phyloP scores from a whole-genome alignment of 257 asterid species.

The Fraxinus americana region DNA sequence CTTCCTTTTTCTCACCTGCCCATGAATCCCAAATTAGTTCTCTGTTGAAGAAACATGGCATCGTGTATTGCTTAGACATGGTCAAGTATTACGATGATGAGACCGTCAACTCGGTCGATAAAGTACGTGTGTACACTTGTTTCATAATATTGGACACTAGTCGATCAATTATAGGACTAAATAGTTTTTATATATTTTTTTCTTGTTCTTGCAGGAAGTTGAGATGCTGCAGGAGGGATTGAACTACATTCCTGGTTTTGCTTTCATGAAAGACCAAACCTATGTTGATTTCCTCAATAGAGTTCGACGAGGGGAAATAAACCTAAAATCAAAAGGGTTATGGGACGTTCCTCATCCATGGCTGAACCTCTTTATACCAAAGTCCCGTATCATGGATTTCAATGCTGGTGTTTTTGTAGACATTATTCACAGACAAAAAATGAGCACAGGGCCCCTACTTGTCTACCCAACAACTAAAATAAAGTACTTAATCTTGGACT shows the following conservation, averaged over 20 bases:
- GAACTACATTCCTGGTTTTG: slow-evolving; percentile 24
- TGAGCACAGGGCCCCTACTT: slow-evolving; percentile 38
- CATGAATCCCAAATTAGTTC: slow-evolving; percentile 35
- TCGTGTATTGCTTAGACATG: slow-evolving; percentile 38
- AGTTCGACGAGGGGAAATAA: slow-evolving; percentile 45
- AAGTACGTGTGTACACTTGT: slow-evolving; percentile 19
- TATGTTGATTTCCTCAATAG: slow-evolving; percentile 43
- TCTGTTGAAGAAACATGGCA: slow-evolving; percentile 26
- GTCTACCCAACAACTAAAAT: slow-evolving; percentile 44
- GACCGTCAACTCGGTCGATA: too few relatives aligned
- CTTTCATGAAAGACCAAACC: slow-evolving; percentile 35
- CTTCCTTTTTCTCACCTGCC: slow-evolving; percentile 41
- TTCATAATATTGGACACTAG: too few relatives aligned
- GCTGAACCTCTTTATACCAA: too few relatives aligned
- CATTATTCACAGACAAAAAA: too few relatives aligned
- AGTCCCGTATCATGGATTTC: too few relatives aligned
- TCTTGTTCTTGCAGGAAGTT: slow-evolving; percentile 22
- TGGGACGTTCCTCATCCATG: too few relatives aligned
- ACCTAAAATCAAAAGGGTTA: slow-evolving; percentile 17
- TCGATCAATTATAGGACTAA: background rate
- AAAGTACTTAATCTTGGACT: slow-evolving; percentile 20
- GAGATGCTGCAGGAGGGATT: slow-evolving; percentile 27
- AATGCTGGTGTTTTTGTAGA: too few relatives aligned
- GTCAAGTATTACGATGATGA: too few relatives aligned
- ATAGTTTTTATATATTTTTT: too few relatives aligned